phyloP scores from a whole-genome alignment of 192 early-diverging fungal genomes.

The Thoreauomyces humboldtii region DNA sequence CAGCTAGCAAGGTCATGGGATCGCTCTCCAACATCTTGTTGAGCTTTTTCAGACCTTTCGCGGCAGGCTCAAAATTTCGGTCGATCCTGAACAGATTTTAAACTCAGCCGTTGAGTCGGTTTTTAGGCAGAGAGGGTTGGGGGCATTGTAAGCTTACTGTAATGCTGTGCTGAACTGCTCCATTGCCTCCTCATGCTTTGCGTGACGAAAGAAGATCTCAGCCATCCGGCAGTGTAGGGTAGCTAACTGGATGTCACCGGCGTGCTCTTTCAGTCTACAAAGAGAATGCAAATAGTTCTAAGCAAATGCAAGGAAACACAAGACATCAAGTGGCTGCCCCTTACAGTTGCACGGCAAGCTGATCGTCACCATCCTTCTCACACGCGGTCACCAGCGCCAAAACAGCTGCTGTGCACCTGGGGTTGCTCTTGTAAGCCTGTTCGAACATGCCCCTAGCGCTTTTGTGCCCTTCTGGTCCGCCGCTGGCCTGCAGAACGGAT shows the following conservation, averaged over 20 bases:
- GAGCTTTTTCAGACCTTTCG: background rate
- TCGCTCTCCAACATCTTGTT: constrained; percentile 1
- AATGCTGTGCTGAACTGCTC: constrained; percentile 7
- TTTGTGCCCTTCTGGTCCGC: background rate
- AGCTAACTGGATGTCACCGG: constrained; percentile 10
- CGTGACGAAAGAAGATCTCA: constrained; percentile 1
- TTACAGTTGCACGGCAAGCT: constrained; percentile 1
- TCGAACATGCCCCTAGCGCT: background rate
- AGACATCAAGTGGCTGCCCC: background rate
- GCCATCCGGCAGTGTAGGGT: constrained; percentile 1
- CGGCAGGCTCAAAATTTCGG: background rate
- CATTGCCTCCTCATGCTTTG: constrained; percentile 1
- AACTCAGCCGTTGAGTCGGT: background rate
- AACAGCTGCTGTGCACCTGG: constrained; percentile 9
- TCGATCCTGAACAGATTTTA: constrained; percentile 6
- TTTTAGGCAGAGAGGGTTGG: background rate
- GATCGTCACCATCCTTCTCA: background rate
- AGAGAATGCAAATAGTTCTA: too few species aligned
- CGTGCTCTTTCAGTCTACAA: constrained; percentile 3
- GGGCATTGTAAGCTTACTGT: background rate
- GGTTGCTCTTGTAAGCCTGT: background rate
- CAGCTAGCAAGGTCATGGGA: too few species aligned
- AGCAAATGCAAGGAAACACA: too few species aligned
- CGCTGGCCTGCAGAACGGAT: background rate
- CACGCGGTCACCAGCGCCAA: constrained; percentile 3